Evolutionary conservation across 306 rosid species (phyloP), one percentile per base, ranked within the genome.

Genomic region (Quercus berberidifolia): DNA sequence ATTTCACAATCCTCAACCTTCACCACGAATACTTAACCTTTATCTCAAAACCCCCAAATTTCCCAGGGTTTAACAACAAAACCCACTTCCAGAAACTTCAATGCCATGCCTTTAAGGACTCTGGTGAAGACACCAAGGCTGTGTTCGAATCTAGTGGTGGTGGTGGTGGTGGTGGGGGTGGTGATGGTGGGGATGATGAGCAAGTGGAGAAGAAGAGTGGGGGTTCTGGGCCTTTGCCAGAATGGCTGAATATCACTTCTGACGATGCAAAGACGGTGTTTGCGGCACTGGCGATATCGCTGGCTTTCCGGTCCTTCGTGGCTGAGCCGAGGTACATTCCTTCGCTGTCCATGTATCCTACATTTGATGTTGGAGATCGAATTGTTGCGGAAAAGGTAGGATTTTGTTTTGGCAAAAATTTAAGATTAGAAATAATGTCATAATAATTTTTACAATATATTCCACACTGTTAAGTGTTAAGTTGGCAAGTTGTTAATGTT

Each of bases 291-390:
- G 99, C 88, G 1, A 72, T 89, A 38, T 83, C 91, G 59, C 82
- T 87, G 71, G 93, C 87, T 7, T 85, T 89, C 82, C 89, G 98
- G 65, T 46, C 94, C 4, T 91, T 93, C 74, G 85, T 95, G 76
- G 99, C 99, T 31, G 99, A 95, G 90, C 99, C 99, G 70, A 90
- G 99, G 89, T 95, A 73, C 85, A 95, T 95, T 90, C 99, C 99
- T 79, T 95, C 99, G 33, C 77, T 95, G 92, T 95, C 99, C 28
- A 95, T 95, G 99, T 95, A 91, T 86, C 99, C 99, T 78, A 95
- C 99, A 3, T 93, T 93, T 88, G 97, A 95, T 90, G 98, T 95
- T 81, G 99, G 99, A 78, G 99, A 95, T 81, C 91, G 97, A 86
- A 78, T 95, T 83, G 91, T 95, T 52, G 99, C 98, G 31, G 99